phyloP scores from a whole-genome alignment of 2,329 filamentous ascomycete genomes.

The Plectosphaerella plurivora region DNA sequence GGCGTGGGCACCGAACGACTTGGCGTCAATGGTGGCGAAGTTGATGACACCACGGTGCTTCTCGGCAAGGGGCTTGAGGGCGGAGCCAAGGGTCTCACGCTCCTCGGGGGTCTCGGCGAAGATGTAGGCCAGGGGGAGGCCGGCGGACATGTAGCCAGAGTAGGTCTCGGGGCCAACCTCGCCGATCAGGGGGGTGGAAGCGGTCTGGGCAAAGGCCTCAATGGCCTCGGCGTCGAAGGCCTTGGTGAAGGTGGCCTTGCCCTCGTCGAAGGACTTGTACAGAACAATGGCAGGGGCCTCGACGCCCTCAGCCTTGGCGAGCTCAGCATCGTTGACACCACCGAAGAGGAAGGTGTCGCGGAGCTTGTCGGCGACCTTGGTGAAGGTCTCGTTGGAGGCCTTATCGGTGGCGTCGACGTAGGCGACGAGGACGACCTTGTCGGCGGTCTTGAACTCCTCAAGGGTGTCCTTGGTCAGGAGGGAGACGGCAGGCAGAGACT shows the following conservation, averaged over 20 bases:
- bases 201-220: conserved; percentile 75
- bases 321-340: conserved; percentile 72
- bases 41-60: conserved; percentile 93
- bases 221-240: conserved; percentile 80
- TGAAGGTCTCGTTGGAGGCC: conserved; percentile 81
- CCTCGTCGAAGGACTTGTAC: conserved; percentile 98
- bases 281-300: conserved; percentile 82
- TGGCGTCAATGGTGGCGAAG: conserved; percentile 96
- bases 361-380: conserved; percentile 65
- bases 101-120: conserved; percentile 91
- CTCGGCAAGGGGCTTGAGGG: conserved; percentile 81
- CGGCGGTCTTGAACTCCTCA: conserved; percentile 94
- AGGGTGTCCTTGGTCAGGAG: conserved; percentile 74
- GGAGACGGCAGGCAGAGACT: conserved; percentile 90
- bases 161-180: conserved; percentile 98
- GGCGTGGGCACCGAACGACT: conserved; percentile 89
- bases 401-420: conserved; percentile 82
- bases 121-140: conserved; percentile 93
- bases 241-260: conserved; percentile 79
- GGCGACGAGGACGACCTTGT: conserved; percentile 92
- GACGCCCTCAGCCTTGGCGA: conserved; percentile 88
- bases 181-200: conserved; percentile 85
- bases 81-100: conserved; percentile 71
- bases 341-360: conserved; percentile 93
- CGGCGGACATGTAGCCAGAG: conserved; percentile 81